phyloP scores from a whole-genome alignment of 2,329 filamentous ascomycete genomes.

The Ceratocystis diversiconidia region DNA sequence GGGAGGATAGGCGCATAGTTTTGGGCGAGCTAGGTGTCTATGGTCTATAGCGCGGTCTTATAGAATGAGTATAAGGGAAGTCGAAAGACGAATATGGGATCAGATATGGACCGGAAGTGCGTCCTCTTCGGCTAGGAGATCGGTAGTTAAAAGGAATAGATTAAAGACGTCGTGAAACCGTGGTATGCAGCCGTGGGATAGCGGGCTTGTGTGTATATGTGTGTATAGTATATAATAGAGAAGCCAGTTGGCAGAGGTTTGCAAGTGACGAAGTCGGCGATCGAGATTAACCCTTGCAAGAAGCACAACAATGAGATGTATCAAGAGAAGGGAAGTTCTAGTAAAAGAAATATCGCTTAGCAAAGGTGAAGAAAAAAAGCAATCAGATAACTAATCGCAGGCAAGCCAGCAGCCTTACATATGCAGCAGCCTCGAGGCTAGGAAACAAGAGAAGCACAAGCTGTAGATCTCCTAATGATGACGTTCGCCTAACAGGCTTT shows the following conservation, averaged over 20 bases:
- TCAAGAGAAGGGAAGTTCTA: not conserved
- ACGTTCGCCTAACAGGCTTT: too few relatives aligned
- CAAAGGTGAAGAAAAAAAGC: not conserved
- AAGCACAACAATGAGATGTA: not conserved
- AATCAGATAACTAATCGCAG: not conserved
- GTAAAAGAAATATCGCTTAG: not conserved
- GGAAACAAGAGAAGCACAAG: too few relatives aligned
- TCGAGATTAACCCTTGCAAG: not conserved
- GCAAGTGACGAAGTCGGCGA: not conserved
- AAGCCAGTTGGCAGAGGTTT: too few relatives aligned
- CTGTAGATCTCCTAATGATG: too few relatives aligned
- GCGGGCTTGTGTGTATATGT: not conserved
- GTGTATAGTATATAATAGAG: not conserved
- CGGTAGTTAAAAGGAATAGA: not conserved
- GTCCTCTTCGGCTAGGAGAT: not conserved
- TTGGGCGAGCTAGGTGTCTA: not conserved
- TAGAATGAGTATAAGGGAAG: not conserved
- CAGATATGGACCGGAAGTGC: not conserved
- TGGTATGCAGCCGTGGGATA: not conserved
- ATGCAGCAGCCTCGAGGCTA: too few relatives aligned
- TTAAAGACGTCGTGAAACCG: not conserved
- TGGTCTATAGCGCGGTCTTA: not conserved
- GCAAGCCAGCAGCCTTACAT: not conserved
- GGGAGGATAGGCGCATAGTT: slow-evolving; percentile 37
- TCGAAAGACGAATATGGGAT: not conserved